Evolutionary conservation across 169 alveolate genomes (phyloP), one percentile per base, ranked within the genome.

Genomic region (Plasmodium inui): DNA sequence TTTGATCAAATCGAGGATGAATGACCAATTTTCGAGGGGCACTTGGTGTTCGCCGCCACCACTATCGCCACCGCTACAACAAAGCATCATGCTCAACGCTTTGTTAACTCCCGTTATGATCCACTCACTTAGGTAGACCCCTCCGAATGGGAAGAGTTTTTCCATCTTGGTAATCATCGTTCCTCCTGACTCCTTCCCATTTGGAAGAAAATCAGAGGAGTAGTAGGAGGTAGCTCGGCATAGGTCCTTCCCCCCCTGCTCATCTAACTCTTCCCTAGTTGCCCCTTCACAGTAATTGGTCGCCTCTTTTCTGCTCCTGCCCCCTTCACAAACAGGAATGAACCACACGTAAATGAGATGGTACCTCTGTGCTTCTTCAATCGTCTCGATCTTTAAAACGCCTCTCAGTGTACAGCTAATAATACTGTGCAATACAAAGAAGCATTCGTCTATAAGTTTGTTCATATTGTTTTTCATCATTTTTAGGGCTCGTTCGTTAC

Each of bases 261-360:
- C 73, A 17, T 57, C 32, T 17, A 22, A 4, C 22, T n/a, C 73
- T 57, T 5, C 71, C n/a, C 26, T 14, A 14, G 71, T 55, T 55
- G 71, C 28, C 3, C 28, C 26, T 55, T 55, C 71, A 55, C n/a
- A 55, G 26, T 2, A 55, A 19, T 1, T 34, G 76, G 26, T 86
- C 19, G 19, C 37, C 61, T 26, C 41, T 76, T 76, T 76, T 19
- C 50, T 39, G 50, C 67, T 86, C 50, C 22, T n/a, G 19, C 12
- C 55, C 61, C 67, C 3, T 82, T 82, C 37, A 32, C 37, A 74
- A 14, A 79, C 50, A 10, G 94, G 94, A 12, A 12, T 50, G 57
- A 89, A 89, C 94, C 94, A 89, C 22, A 79, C 79, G 73, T 79
- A 89, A 30, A 89, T 89, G 22, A 89, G 41, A 8, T 78, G 17